Conservation (phyloP, 2,329 filamentous ascomycete genomes). For the Zymoseptoria ardabiliae region DNA sequence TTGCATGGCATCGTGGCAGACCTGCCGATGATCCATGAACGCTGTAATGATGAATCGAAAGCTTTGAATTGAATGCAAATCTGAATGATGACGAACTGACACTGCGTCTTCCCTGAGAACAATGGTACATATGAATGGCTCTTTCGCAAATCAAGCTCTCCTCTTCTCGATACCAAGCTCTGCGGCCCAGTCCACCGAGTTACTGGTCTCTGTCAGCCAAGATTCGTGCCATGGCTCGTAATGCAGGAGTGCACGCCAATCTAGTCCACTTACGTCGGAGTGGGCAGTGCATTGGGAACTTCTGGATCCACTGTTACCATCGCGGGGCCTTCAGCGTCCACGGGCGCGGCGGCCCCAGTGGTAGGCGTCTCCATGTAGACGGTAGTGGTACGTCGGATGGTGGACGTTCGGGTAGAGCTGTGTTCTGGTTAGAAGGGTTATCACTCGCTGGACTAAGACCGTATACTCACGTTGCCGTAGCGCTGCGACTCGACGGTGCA, state of each 20-base stretch:
- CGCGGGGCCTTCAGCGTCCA: not conserved
- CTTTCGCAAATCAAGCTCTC: not conserved
- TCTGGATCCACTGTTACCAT: not conserved
- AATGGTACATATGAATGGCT: not conserved
- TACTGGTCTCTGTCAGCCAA: not conserved
- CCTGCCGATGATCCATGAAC: too few species aligned
- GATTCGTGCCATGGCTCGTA: not conserved
- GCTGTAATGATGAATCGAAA: too few species aligned
- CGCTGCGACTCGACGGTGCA: slow-evolving; percentile 7
- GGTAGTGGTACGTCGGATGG: not conserved
- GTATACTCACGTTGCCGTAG: slow-evolving; percentile 17
- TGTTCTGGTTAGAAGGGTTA: too few species aligned
- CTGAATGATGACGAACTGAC: not conserved
- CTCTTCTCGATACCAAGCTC: not conserved
- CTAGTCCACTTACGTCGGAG: not conserved
- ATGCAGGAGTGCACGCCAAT: not conserved
- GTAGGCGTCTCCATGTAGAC: not conserved
- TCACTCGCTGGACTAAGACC: not conserved
- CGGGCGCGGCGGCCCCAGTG: too few species aligned
- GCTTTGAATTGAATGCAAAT: not conserved
- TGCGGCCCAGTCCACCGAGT: not conserved
- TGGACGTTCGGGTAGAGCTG: not conserved
- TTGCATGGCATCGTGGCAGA: too few species aligned
- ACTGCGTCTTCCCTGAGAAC: not conserved
- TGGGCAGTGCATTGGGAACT: not conserved